Percentiles rank a stretch among this genome's conserved stretches.
Evolutionary conservation across 2,329 filamentous ascomycete species (phyloP).

Genomic region (Fragosphaeria purpurea): DNA sequence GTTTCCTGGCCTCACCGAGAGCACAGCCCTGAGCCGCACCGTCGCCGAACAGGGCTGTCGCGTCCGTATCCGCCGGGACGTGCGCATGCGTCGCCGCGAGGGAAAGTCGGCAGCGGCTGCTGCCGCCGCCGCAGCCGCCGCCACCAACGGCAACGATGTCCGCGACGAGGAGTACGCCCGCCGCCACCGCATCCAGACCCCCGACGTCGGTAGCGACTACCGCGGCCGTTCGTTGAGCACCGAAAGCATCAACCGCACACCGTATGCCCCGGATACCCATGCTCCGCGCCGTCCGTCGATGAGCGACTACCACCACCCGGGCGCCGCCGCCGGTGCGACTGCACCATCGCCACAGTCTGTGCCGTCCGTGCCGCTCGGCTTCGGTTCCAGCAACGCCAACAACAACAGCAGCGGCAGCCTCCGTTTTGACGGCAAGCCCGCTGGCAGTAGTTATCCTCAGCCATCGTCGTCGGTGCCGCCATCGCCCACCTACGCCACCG

Average conservation of each 20-base stretch:
- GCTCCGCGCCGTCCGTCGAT: conserved; percentile 22
- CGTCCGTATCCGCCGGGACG: conserved; percentile 84
- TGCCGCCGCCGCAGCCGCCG: conserved; percentile 2
- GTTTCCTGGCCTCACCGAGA: conserved; percentile 87
- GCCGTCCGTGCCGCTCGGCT: conserved; percentile 18
- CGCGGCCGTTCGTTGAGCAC: conserved; percentile 23
- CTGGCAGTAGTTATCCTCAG: conserved; percentile 8
- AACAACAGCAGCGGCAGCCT: conserved; percentile 6
- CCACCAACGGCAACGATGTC: conserved; percentile 2
- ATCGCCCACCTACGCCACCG: conserved; percentile 21
- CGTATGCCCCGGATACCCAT: conserved; percentile 18
- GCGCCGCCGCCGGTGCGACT: no score
- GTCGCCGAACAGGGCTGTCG: conserved; percentile 96
- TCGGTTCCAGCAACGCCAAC: conserved; percentile 16
- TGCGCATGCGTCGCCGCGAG: conserved; percentile 41
- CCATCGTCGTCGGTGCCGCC: conserved; percentile 20
- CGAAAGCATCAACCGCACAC: conserved; percentile 21
- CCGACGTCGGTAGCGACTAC: conserved; percentile 19
- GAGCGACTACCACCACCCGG: conserved; percentile 18
- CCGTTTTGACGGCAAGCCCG: conserved; percentile 8
- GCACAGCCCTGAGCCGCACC: conserved; percentile 76
- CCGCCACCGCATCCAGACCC: conserved; percentile 23
- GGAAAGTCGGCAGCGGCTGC: conserved; percentile 16
- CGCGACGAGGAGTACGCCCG: conserved; percentile 22
- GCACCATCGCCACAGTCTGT: conserved; percentile 9